Conservation (phyloP, 371 early-diverging fungal genomes). For the Apophysomyces ossiformis region DNA sequence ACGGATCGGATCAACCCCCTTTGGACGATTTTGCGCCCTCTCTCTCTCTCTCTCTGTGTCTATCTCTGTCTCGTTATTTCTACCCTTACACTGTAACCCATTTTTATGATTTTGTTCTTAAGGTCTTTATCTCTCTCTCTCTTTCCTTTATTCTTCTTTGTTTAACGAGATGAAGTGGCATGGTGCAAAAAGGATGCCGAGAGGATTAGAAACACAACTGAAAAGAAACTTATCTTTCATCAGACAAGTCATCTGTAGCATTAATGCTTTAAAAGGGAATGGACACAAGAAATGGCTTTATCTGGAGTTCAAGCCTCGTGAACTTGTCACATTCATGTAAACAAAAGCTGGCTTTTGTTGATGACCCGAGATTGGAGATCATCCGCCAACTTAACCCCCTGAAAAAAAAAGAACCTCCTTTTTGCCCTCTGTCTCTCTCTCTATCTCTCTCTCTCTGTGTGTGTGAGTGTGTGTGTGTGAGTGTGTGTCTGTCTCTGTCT, state of each 20-base stretch:
- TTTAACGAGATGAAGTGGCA: background rate
- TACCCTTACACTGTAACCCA: background rate
- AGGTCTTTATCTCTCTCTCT: background rate
- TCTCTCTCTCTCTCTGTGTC: no score
- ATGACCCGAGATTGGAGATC: constrained; percentile 2
- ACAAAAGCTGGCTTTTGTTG: background rate
- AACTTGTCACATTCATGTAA: constrained; percentile 11
- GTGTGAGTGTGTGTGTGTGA: background rate
- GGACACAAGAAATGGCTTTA: background rate
- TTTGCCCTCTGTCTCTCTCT: background rate
- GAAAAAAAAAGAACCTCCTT: constrained; percentile 18
- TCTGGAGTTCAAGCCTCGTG: constrained; percentile 9
- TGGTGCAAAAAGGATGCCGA: background rate
- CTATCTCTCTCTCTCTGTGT: background rate
- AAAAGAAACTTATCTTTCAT: background rate
- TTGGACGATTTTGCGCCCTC: background rate
- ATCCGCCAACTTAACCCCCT: constrained; percentile 22
- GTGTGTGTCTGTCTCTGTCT: no score
- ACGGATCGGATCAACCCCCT: constrained; percentile 13
- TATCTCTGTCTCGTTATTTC: constrained; percentile 4
- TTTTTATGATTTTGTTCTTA: no score
- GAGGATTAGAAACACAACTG: constrained; percentile 8
- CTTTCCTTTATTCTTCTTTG: background rate
- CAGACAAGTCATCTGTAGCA: constrained; percentile 9
- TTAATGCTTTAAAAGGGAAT: constrained; percentile 9